These are phyloP conservation scores for Trichomonas vaginalis DNA, from an alignment of 208 protist genomes.

Conservation along the genomic window DNA sequence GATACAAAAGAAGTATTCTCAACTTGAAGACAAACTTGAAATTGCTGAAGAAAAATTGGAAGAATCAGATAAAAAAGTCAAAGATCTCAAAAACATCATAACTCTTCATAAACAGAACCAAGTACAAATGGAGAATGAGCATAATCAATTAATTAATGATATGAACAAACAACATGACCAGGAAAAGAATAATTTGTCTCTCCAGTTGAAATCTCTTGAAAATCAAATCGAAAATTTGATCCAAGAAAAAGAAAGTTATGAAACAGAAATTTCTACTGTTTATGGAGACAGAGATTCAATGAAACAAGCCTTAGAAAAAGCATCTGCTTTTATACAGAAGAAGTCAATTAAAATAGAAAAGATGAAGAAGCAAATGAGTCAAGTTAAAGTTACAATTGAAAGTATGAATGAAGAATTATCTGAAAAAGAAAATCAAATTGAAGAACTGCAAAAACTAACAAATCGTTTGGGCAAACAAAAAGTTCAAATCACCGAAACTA, in stretches of 20 bases:
- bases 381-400: not conserved
- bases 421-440: not conserved
- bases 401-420: not conserved
- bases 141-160: not conserved
- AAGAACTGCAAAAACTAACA: not conserved
- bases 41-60: not conserved
- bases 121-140: not conserved
- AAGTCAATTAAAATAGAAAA: not conserved
- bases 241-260: not conserved
- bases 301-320: not conserved
- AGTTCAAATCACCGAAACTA: not conserved
- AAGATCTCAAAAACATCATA: not conserved
- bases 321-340: not conserved
- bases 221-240: not conserved
- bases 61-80: not conserved
- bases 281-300: not conserved
- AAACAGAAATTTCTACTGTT: not conserved
- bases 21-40: not conserved
- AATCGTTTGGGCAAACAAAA: not conserved
- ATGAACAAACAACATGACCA: not conserved
- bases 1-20: not conserved
- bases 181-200: not conserved
- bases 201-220: not conserved
- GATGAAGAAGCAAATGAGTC: not conserved
- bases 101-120: not conserved